A percentile compares a stretch with the other conserved stretches of the same genome.
phyloP scores from a whole-genome alignment of 768 basidiomycete species.

The Leccinum rimulosum region DNA sequence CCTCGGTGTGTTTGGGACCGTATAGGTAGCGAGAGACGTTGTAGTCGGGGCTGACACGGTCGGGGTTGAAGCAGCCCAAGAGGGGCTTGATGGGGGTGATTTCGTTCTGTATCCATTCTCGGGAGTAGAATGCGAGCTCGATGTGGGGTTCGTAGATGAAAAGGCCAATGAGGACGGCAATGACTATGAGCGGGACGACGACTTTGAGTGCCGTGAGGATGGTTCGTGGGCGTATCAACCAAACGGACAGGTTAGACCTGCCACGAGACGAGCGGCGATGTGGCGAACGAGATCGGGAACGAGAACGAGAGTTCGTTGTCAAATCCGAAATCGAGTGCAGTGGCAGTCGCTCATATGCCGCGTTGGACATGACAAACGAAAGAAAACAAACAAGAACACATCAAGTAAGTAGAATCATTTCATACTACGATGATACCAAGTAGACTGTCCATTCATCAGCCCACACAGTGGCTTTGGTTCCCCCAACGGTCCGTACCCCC shows the following conservation, averaged over 20 bases:
- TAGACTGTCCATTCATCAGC: no score
- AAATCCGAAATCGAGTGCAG: slow-evolving; percentile 42
- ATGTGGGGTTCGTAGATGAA: slow-evolving; percentile 80
- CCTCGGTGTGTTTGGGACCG: slow-evolving; percentile 60
- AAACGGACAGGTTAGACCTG: slow-evolving; percentile 24
- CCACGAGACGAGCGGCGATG: slow-evolving; percentile 21
- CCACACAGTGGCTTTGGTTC: neutral
- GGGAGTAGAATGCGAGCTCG: slow-evolving; percentile 76
- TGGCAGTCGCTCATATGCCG: slow-evolving; percentile 48
- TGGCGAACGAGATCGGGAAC: slow-evolving; percentile 29
- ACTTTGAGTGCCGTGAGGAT: slow-evolving; percentile 43
- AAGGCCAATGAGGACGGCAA: slow-evolving; percentile 46
- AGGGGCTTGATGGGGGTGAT: slow-evolving; percentile 65
- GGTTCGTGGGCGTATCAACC: slow-evolving; percentile 35
- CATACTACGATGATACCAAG: no score
- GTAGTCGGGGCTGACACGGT: slow-evolving; percentile 61
- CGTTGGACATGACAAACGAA: slow-evolving; percentile 34
- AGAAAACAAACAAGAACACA: neutral
- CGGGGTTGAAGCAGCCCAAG: slow-evolving; percentile 70
- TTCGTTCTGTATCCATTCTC: slow-evolving; percentile 71
- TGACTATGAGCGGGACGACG: slow-evolving; percentile 34
- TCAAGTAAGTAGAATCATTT: no score
- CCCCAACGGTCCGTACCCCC: neutral
- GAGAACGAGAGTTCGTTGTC: slow-evolving; percentile 17
- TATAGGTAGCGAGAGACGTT: slow-evolving; percentile 64